These are phyloP conservation scores for Euphorbia corollata DNA, from an alignment of 441 rosid genomes.

Conservation along the genomic window DNA sequence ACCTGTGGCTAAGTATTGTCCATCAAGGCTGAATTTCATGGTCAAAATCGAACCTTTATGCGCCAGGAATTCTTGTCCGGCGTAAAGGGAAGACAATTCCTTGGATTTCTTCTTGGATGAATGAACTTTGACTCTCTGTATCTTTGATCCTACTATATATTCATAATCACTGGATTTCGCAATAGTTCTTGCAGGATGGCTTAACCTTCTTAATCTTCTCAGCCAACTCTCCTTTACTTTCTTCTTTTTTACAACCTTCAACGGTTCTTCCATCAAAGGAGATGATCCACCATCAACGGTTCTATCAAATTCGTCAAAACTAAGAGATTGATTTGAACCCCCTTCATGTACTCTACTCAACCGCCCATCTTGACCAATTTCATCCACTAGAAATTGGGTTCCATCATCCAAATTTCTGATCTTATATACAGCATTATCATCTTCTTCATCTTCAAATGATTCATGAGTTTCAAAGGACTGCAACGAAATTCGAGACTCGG, in stretches of 20 bases:
- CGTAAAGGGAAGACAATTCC: conserved; percentile 66
- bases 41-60: conserved; percentile 70
- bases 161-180: conserved; percentile 29
- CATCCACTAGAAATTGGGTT: conserved; percentile 25
- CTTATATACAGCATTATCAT: conserved; percentile 16
- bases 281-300: conserved; percentile 23
- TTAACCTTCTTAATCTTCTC: conserved; percentile 46
- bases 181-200: conserved; percentile 26
- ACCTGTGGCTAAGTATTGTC: conserved; percentile 67
- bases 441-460: conserved; percentile 17
- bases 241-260: conserved; percentile 19
- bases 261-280: conserved; percentile 24
- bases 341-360: conserved; percentile 20
- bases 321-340: conserved; percentile 30
- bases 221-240: conserved; percentile 39
- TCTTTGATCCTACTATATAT: conserved; percentile 22
- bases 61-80: conserved; percentile 64
- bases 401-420: conserved; percentile 29
- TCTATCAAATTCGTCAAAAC: conserved; percentile 36
- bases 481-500: conserved; percentile 22
- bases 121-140: conserved; percentile 49
- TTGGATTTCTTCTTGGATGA: conserved; percentile 51
- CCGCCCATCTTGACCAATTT: conserved; percentile 22
- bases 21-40: conserved; percentile 87
- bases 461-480: conserved; percentile 22